phyloP scores from a whole-genome alignment of 2,329 filamentous ascomycete species.

The Cladosporium sphaerospermum region DNA sequence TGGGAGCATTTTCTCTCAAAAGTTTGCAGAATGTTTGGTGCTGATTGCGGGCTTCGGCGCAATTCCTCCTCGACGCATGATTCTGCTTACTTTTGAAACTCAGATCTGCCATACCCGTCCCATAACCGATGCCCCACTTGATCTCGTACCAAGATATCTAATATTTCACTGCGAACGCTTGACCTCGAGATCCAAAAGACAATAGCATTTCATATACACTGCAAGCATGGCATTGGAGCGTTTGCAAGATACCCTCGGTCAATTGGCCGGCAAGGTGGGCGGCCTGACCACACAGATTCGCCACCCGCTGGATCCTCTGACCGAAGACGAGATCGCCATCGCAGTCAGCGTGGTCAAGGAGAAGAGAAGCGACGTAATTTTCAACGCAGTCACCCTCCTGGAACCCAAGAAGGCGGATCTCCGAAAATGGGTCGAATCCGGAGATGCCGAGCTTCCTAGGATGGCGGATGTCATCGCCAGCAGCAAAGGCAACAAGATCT shows the following conservation, averaged over 20 bases:
- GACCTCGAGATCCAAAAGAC: background rate
- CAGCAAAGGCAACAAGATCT: slow-evolving; percentile 66
- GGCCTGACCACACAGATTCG: slow-evolving; percentile 27
- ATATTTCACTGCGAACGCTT: background rate
- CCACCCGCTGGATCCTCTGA: slow-evolving; percentile 72
- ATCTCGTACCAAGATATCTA: background rate
- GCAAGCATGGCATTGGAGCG: background rate
- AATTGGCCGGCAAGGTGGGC: background rate
- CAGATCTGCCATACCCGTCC: background rate
- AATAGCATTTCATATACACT: background rate
- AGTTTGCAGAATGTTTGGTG: background rate
- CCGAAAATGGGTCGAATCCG: slow-evolving; percentile 66
- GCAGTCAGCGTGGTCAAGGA: slow-evolving; percentile 61
- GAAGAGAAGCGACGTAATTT: slow-evolving; percentile 63
- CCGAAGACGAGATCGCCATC: slow-evolving; percentile 61
- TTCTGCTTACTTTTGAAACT: background rate
- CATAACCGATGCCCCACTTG: slow-evolving; percentile 3
- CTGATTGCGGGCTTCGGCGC: no score
- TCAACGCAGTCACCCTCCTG: slow-evolving; percentile 75
- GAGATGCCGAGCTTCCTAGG: slow-evolving; percentile 47
- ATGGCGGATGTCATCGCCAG: slow-evolving; percentile 76
- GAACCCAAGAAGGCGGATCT: slow-evolving; percentile 80
- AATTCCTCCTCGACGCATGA: no score
- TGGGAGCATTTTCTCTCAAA: background rate
- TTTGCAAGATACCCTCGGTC: background rate